Conservation (phyloP, 805 yeast genomes). For the Spathaspora boniae region DNA sequence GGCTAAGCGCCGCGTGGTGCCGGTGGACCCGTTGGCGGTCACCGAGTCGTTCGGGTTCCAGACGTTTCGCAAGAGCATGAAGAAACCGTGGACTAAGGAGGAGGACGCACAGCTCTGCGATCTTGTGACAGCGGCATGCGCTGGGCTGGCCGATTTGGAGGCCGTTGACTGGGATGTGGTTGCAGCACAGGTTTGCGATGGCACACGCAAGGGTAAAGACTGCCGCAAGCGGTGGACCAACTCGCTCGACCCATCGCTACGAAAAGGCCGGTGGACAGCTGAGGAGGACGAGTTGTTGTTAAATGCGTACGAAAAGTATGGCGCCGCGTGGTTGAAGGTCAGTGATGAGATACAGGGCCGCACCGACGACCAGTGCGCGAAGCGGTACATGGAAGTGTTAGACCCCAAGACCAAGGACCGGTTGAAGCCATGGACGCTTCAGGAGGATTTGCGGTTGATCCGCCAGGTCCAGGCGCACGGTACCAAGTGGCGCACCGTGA, state of each 20-base stretch:
- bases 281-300: conserved; percentile 70
- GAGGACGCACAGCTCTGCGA: conserved; percentile 58
- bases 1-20: conserved; percentile 16
- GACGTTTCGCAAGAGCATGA: conserved; percentile 58
- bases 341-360: conserved; percentile 74
- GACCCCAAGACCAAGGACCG: conserved; percentile 80
- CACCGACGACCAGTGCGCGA: conserved; percentile 94
- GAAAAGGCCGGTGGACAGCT: conserved; percentile 83
- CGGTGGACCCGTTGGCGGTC: conserved; percentile 52
- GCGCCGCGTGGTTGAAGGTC: conserved; percentile 85
- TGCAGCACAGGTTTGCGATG: conserved; percentile 37
- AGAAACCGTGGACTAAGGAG: conserved; percentile 71
- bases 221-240: conserved; percentile 86
- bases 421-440: conserved; percentile 72
- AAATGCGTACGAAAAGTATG: conserved; percentile 62
- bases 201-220: conserved; percentile 67
- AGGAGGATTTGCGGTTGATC: conserved; percentile 73
- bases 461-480: conserved; percentile 67
- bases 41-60: conserved; percentile 74
- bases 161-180: conserved; percentile 61
- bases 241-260: conserved; percentile 76
- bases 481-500: conserved; percentile 85
- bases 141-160: conserved; percentile 28
- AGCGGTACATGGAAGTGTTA: conserved; percentile 81
- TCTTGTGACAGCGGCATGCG: conserved; percentile 36